Conservation (phyloP, 108 stramenopile species). For the Cyclotella choctawhatcheeana region DNA sequence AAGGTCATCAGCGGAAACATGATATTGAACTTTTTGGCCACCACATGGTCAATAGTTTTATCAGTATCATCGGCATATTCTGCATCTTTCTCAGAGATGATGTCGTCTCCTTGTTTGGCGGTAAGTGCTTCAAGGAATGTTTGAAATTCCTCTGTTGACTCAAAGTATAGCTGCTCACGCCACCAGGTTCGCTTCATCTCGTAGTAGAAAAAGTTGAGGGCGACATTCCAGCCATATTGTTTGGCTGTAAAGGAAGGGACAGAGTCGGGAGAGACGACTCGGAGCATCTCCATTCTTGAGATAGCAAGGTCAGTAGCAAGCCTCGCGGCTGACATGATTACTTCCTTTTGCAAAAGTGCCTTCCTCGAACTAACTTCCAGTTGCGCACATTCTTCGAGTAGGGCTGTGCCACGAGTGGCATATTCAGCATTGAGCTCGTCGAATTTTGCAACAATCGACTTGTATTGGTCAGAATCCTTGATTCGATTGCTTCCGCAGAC, state of each 20-base stretch:
- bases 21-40: background rate
- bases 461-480: background rate
- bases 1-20: background rate
- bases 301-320: background rate
- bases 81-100: background rate
- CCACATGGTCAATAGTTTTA: background rate
- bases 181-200: background rate
- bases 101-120: background rate
- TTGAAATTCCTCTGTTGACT: background rate
- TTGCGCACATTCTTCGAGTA: background rate
- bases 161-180: background rate
- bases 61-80: background rate
- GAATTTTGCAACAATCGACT: background rate
- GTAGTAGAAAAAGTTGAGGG: background rate
- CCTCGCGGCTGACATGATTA: background rate
- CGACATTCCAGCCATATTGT: background rate
- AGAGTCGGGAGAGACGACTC: background rate
- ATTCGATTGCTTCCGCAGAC: background rate
- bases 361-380: background rate
- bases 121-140: background rate
- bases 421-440: background rate
- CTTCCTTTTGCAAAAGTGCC: background rate
- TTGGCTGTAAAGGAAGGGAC: background rate
- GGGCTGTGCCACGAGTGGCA: background rate
- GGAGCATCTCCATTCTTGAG: background rate